Evolutionary conservation across 148 eudicot genomes (phyloP).

Genomic region (Hydrangea macrophylla): DNA sequence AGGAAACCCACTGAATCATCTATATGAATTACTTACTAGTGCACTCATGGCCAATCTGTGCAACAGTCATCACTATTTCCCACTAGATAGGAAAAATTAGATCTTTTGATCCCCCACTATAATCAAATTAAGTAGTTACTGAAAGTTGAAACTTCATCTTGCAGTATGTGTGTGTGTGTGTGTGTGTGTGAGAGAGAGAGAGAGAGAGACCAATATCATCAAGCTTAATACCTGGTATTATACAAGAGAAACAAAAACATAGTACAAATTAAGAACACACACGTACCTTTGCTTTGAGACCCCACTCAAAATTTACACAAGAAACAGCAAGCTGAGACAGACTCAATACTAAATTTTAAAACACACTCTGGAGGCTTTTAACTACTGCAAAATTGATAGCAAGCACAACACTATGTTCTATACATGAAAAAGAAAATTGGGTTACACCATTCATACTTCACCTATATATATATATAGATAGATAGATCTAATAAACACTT

Average conservation of each 20-base stretch:
- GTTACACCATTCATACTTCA: background rate
- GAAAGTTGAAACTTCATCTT: too few species aligned
- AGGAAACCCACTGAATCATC: too few species aligned
- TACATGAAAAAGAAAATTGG: background rate
- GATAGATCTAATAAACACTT: background rate
- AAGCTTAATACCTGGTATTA: background rate
- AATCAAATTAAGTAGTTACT: too few species aligned
- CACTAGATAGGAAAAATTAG: too few species aligned
- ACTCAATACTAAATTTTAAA: too few species aligned
- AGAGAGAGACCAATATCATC: background rate
- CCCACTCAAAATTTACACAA: background rate
- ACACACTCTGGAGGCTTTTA: background rate
- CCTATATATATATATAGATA: background rate
- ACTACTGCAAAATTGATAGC: background rate
- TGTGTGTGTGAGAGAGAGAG: slow-evolving; percentile 1
- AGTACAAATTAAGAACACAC: background rate
- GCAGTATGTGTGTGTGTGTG: too few species aligned
- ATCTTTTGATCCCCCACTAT: too few species aligned
- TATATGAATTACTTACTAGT: too few species aligned
- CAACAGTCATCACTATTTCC: too few species aligned
- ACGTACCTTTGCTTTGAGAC: background rate
- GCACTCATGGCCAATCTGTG: too few species aligned
- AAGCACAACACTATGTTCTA: background rate
- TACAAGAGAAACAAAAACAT: background rate
- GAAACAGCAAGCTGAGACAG: background rate